phyloP scores from a whole-genome alignment of 257 asterid species.

The Nicotiana tabacum region DNA sequence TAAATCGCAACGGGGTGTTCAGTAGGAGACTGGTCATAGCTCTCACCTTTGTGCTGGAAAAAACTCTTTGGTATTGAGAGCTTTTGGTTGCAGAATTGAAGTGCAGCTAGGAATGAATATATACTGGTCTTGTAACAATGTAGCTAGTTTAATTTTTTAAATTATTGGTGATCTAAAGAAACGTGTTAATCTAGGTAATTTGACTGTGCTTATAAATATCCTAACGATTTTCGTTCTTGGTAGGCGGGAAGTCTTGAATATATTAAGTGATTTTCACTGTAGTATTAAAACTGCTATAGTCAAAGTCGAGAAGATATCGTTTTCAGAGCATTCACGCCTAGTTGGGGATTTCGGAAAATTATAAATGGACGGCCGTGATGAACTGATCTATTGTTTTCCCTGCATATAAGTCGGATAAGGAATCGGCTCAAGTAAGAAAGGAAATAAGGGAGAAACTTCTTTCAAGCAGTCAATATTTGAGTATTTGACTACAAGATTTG shows the following conservation, averaged over 20 bases:
- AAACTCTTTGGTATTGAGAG: not conserved
- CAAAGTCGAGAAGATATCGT: slow-evolving; percentile 2
- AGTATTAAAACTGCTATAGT: not conserved
- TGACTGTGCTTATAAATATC: not conserved
- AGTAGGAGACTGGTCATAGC: slow-evolving; percentile 29
- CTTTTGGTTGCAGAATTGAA: not conserved
- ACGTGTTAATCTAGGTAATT: not conserved
- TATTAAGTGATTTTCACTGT: not conserved
- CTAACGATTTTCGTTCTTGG: not conserved
- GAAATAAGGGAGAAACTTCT: not conserved
- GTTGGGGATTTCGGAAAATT: not conserved
- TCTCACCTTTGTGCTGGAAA: no score
- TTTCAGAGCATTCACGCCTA: not conserved
- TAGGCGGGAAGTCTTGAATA: not conserved
- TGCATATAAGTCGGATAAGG: not conserved
- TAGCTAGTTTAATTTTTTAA: not conserved
- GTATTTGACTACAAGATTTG: not conserved
- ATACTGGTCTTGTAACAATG: not conserved
- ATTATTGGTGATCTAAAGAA: not conserved
- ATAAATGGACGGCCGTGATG: not conserved
- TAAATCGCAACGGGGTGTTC: slow-evolving; percentile 30
- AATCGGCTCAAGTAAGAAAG: not conserved
- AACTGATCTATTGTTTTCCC: not conserved
- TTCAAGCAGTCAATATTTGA: not conserved
- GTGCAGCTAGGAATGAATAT: not conserved